phyloP scores from a whole-genome alignment of 345 rosid genomes.

The Theobroma cacao region DNA sequence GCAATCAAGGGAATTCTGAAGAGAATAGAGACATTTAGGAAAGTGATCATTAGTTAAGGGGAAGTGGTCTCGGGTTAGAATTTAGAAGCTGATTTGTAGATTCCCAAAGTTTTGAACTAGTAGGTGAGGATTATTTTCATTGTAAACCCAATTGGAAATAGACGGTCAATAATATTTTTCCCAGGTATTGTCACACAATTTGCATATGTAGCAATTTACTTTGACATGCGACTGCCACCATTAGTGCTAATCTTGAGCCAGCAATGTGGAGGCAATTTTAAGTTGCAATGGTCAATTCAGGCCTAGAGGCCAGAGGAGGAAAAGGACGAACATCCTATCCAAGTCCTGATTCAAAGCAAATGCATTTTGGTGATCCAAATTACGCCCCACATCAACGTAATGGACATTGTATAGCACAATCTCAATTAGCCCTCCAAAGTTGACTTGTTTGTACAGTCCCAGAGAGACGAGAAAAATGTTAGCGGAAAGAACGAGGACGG shows the following conservation, averaged over 20 bases:
- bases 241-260: neutral
- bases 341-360: neutral
- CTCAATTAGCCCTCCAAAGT: neutral
- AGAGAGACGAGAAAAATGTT: neutral
- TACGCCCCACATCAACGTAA: neutral
- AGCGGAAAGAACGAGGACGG: neutral
- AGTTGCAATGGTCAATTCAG: neutral
- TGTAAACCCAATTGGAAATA: neutral
- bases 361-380: neutral
- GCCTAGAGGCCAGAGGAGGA: neutral
- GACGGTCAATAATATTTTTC: neutral
- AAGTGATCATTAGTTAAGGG: neutral
- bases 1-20: constrained; percentile 24
- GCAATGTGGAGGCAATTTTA: neutral
- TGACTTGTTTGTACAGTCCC: neutral
- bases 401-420: neutral
- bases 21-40: constrained; percentile 2
- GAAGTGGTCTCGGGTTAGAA: neutral
- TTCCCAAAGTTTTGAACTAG: neutral
- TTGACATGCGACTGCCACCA: neutral
- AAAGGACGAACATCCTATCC: neutral
- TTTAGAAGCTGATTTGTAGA: neutral
- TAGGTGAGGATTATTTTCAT: neutral
- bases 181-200: neutral
- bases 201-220: neutral